Base-by-base conservation (phyloP, 129 eudicot species). In the Flaveria linearis region DNA sequence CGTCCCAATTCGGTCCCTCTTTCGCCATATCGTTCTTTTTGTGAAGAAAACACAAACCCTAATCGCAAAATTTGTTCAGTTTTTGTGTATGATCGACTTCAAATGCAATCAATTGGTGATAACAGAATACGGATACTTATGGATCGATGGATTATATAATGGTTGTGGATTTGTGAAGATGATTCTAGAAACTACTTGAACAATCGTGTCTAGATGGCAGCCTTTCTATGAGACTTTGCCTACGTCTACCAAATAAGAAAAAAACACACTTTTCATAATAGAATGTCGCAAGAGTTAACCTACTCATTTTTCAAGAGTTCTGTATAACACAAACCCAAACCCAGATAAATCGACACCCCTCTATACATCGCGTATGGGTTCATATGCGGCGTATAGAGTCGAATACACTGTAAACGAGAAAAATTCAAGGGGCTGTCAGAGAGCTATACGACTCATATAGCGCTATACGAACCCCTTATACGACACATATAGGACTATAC, bases 1-100 rank as follows among this genome's bases (percentile, higher is more conserved):
- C 98, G 2, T 93, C 98, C 98, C 98, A 93, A 50, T 87, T 90
- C 11, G 98, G 98, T 51, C 87, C 92, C 61, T 87, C 89, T 74
- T 83, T 85, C 9, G 91, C 91, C 98, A 93, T 90, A 23, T 13
- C 57, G 26, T 45, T 55, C 7, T 0, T 45, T 25, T 7, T 26
- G 16, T 58, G 36, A 73, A 46, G 22, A 73, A 70, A 61, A 25
- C 71, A 17, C 28, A 75, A 51, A 75, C 62, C 79, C 72, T 63
- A 75, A 75, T 30, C 47, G 46, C 61, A 60, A 49, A 47, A n/a
- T 43, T 15, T 42, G 68, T 42, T 58, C 47, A 2, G 20, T 52
- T 14, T 43, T 52, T 22, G 43, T 22, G 43, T 73, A 39, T 57
- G 9, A 55, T 13, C 10, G 20, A 45, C 11, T 73, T 1, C 9